A percentile compares a stretch with the other conserved stretches of the same genome.
Evolutionary conservation across 495 filamentous ascomycete species (phyloP).

Genomic region (Hypoxylon intermedium): DNA sequence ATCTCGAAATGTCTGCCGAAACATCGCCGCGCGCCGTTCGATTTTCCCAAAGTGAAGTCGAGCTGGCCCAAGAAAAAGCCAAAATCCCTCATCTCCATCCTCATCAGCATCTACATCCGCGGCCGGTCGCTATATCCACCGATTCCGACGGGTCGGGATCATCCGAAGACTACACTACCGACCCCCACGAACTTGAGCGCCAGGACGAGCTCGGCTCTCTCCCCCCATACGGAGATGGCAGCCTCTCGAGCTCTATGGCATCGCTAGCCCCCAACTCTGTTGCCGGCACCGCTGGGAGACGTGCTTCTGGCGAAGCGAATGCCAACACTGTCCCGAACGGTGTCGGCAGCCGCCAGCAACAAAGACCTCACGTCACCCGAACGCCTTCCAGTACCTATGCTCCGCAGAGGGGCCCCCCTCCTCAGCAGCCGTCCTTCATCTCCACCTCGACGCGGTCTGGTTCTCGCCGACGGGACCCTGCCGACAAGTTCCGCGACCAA

Average conservation of each 20-base stretch:
- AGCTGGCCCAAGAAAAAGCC: slow-evolving; percentile 42
- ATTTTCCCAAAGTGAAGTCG: slow-evolving; percentile 55
- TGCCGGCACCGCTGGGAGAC: slow-evolving; percentile 49
- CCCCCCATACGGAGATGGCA: slow-evolving; percentile 48
- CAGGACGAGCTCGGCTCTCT: slow-evolving; percentile 55
- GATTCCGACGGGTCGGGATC: slow-evolving; percentile 72
- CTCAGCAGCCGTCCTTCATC: slow-evolving; percentile 41
- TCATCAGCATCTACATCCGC: slow-evolving; percentile 25
- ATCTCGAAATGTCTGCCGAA: slow-evolving; percentile 50
- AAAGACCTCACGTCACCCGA: slow-evolving; percentile 43
- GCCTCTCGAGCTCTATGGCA: slow-evolving; percentile 45
- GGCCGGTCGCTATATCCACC: slow-evolving; percentile 57
- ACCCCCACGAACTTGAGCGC: slow-evolving; percentile 54
- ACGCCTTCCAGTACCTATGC: slow-evolving; percentile 61
- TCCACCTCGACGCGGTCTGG: slow-evolving; percentile 65
- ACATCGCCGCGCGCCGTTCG: slow-evolving; percentile 60
- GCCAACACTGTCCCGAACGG: slow-evolving; percentile 36
- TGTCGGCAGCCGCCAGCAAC: slow-evolving; percentile 26
- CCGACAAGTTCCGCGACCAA: slow-evolving; percentile 64
- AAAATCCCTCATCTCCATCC: slow-evolving; percentile 25
- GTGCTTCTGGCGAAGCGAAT: slow-evolving; percentile 17
- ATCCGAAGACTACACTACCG: slow-evolving; percentile 64
- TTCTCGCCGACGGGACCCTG: slow-evolving; percentile 80
- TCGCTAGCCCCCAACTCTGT: slow-evolving; percentile 48
- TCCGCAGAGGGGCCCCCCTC: slow-evolving; percentile 50